Evolutionary conservation across 305 asterid species (phyloP), one percentile per base, ranked within the genome.

Genomic region (Fraxinus dipetala): DNA sequence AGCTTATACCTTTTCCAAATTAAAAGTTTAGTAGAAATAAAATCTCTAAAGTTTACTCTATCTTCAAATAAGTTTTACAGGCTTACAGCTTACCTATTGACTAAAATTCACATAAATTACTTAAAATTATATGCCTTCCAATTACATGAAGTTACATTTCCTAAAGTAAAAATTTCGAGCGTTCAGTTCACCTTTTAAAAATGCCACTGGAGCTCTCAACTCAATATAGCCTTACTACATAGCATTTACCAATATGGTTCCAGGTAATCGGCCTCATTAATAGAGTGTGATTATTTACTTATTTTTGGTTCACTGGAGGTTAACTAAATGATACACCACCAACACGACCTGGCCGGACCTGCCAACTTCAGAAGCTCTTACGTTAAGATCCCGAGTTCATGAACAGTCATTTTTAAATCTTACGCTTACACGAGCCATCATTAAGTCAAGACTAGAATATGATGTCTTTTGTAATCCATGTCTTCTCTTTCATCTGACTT

Each of bases 401-500:
- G 48, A 83, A 76, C 14, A 4, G 36, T 56, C 70, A 56, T 76
- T 78, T n/a, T 43, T 9, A 67, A 40, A 74, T 43, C 70, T 20
- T 4, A 16, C 51, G 65, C 61, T 56, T 77, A 72, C 72, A 78
- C 56, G 65, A 63, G 22, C 77, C 59, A 73, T 74, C 77, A 72
- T 73, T 77, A 61, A 28, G 24, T 79, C 67, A 26, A 38, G 79
- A 78, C 75, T 79, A 80, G 56, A 73, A 14, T 51, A 31, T 35
- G 84, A 80, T 75, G 54, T 78, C 81, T 31, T 76, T 83, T 10
- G 56, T 72, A 26, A 77, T 76, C 74, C 48, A 10, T 9, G 3
- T 40, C 51, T 40, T 40, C 51, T 10, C 51, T 40, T 40, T 40
- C 51, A 40, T 40, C 51, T 40, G 16, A 40, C 51, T 9, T 40